phyloP scores from a whole-genome alignment of 139 green algal species.

The Eudorina sp. region DNA sequence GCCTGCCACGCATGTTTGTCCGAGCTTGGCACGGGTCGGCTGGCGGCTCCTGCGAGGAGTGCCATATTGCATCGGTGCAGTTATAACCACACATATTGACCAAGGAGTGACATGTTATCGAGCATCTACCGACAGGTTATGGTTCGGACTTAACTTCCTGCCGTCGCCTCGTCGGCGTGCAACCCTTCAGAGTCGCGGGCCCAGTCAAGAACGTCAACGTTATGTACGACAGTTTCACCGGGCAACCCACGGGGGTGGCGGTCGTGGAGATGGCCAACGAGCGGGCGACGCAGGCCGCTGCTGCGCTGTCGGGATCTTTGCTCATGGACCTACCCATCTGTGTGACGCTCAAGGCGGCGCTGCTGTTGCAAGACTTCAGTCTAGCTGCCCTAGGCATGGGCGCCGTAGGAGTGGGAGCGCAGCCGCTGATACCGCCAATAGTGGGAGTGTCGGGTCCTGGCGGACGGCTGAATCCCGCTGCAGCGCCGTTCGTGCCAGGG shows the following conservation, averaged over 20 bases:
- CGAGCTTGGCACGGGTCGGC: too few relatives aligned
- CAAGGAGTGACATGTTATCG: too few relatives aligned
- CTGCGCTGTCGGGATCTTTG: neutral
- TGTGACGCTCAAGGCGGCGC: slow-evolving; percentile 37
- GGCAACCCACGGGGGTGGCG: slow-evolving; percentile 1
- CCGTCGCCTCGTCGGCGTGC: neutral
- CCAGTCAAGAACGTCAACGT: slow-evolving; percentile 22
- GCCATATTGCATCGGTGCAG: too few relatives aligned
- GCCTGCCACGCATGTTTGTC: too few relatives aligned
- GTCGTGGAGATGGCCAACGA: slow-evolving; percentile 47
- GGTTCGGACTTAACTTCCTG: too few relatives aligned
- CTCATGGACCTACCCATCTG: slow-evolving; percentile 4
- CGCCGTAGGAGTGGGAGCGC: neutral
- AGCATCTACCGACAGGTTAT: too few relatives aligned
- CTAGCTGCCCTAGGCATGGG: neutral
- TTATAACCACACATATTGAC: too few relatives aligned
- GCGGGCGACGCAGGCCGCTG: slow-evolving; percentile 19
- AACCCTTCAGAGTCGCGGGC: slow-evolving; percentile 7
- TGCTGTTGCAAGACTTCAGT: slow-evolving; percentile 26
- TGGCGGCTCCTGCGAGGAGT: too few relatives aligned
- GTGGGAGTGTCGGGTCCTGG: neutral
- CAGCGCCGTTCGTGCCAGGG: neutral
- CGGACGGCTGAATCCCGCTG: neutral
- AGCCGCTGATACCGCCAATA: neutral
- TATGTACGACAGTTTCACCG: neutral